Base-by-base conservation (phyloP, 1,284 basidiomycete species). In the Pseudomicrostroma phylloplanum region DNA sequence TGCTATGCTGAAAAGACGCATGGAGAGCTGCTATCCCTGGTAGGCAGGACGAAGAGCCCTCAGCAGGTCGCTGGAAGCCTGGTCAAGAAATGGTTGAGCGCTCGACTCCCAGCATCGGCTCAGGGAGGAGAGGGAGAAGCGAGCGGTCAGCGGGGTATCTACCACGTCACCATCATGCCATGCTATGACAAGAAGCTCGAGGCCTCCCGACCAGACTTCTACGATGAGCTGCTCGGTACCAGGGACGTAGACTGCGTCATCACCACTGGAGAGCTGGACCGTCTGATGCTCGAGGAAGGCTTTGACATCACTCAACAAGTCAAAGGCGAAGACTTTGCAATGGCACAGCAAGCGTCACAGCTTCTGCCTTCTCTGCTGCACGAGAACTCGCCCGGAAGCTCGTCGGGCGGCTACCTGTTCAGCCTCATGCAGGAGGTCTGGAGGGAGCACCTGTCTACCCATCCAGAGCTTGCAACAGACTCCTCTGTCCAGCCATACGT, bases 101-200 rank as follows among this genome's bases (percentile, higher is more conserved):
- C 1, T 30, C n/a, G 19, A 30, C 21, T 43, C 1, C 13, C 41
- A n/a, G n/a, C 58, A 11, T 25, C 13, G 21, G 15, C 51, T n/a
- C 54, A 7, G 54, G 21, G 54, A 19, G 54, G 54, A 9, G 17
- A 55, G 15, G 43, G 43, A 17, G 43, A 13, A 39, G 30, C 4
- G 15, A 55, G 17, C 7, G 53, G 21, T 17, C 30, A n/a, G 13
- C 43, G 7, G 9, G 39, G 26, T 12, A 65, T 76, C 19, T 98
- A 97, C 80, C 96, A 99, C 74, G 90, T 97, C 65, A 86, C 91
- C 0, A 91, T 97, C 48, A 98, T 98, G 93, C 93, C 94, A 0
- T 99, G 96, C 81, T 98, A 97, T 80, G 96, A 99, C 84, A 98
- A 98, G 82, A 99, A 99, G 79, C 87, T 99, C 26, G 96, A 99